Percentiles rank a stretch among this genome's conserved stretches.
Conservation (phyloP, 352 stramenopile species). For the Paralagenidium karlingii region DNA sequence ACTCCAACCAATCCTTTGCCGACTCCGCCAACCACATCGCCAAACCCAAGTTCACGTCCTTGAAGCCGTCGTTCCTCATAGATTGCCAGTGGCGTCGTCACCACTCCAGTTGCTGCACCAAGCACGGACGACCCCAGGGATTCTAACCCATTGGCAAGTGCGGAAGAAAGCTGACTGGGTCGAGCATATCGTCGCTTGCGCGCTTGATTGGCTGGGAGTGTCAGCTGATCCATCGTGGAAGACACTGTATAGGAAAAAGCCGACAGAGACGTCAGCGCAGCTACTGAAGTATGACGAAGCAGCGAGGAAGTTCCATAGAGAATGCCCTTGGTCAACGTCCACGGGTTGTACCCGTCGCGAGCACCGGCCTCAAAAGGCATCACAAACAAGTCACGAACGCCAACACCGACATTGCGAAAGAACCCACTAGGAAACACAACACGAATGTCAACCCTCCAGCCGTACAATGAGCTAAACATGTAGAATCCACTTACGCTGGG, state of each 20-base stretch:
- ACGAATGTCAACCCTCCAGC: neutral
- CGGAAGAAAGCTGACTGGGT: constrained; percentile 46
- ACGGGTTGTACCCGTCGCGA: constrained; percentile 66
- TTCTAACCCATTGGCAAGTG: constrained; percentile 42
- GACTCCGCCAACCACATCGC: constrained; percentile 54
- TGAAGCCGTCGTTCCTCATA: constrained; percentile 56
- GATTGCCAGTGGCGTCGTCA: constrained; percentile 62
- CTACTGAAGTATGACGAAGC: constrained; percentile 50
- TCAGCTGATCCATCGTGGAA: constrained; percentile 69
- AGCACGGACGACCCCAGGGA: constrained; percentile 67
- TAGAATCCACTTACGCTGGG: constrained; percentile 44
- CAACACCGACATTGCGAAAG: constrained; percentile 47
- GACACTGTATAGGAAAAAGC: constrained; percentile 77
- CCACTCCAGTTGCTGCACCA: constrained; percentile 54
- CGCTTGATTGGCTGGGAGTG: constrained; percentile 41
- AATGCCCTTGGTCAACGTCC: constrained; percentile 58
- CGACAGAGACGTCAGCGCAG: constrained; percentile 56
- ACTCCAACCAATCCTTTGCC: constrained; percentile 72
- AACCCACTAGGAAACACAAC: constrained; percentile 35
- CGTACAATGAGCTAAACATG: neutral
- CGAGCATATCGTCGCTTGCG: constrained; percentile 47
- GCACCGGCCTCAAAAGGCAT: constrained; percentile 47
- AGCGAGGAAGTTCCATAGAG: constrained; percentile 56
- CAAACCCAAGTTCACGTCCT: constrained; percentile 38
- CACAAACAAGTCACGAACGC: constrained; percentile 64